Conservation (phyloP, 169 alveolate genomes). For the Plasmodium adleri region DNA sequence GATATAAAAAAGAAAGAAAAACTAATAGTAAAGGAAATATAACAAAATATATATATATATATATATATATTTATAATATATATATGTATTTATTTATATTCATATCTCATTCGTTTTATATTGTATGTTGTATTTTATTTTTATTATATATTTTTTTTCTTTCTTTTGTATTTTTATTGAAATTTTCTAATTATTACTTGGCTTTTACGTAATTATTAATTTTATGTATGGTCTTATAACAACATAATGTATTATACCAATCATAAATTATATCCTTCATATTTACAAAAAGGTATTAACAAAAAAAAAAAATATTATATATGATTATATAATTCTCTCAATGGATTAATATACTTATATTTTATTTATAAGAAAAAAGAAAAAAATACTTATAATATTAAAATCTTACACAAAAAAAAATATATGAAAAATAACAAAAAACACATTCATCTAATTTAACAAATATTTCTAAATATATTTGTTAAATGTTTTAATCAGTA, state of each 20-base stretch:
- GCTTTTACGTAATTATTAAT: slow-evolving; percentile 28
- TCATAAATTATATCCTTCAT: slow-evolving; percentile 24
- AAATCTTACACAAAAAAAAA: too few relatives aligned
- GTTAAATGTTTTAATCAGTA: too few relatives aligned
- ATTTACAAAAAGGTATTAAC: slow-evolving; percentile 1
- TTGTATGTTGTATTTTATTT: not conserved
- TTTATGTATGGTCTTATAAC: slow-evolving; percentile 40
- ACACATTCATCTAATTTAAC: too few relatives aligned
- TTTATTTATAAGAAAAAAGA: too few relatives aligned
- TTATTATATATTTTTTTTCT: not conserved
- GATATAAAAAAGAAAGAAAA: too few relatives aligned
- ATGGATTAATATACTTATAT: too few relatives aligned
- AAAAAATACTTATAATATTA: too few relatives aligned
- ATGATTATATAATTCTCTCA: too few relatives aligned
- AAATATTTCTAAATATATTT: too few relatives aligned
- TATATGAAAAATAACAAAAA: too few relatives aligned
- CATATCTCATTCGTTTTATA: not conserved
- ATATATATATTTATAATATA: not conserved
- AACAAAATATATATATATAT: not conserved
- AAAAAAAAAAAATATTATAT: too few relatives aligned
- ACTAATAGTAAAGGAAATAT: too few relatives aligned
- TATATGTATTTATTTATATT: not conserved
- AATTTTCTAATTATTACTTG: slow-evolving; percentile 12
- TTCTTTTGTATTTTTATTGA: not conserved
- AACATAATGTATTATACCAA: slow-evolving; percentile 20